phyloP scores from a whole-genome alignment of 176 grass and related monocot genomes.

The Carex myosuroides region DNA sequence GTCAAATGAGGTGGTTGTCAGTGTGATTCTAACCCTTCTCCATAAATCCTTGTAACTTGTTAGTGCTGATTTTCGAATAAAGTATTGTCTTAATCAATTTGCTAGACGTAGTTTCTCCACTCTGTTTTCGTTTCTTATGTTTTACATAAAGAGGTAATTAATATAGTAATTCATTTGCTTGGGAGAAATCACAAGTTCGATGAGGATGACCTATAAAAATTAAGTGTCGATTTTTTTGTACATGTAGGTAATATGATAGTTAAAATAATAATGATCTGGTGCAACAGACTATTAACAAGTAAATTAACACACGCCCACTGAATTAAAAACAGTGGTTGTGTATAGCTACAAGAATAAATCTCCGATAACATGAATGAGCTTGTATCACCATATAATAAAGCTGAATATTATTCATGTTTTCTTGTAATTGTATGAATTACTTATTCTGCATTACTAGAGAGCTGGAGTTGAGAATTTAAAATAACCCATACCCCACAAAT shows the following conservation, averaged over 20 bases:
- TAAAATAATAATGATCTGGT: not conserved
- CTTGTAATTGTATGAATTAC: not conserved
- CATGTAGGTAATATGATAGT: not conserved
- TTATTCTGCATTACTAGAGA: not conserved
- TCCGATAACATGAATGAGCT: not conserved
- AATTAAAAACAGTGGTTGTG: not conserved
- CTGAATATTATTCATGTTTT: not conserved
- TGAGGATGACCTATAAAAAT: too few species aligned
- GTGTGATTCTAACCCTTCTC: too few species aligned
- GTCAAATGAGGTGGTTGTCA: too few species aligned
- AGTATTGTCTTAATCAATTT: too few species aligned
- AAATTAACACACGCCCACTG: not conserved
- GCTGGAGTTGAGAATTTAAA: not conserved
- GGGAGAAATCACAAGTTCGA: not conserved
- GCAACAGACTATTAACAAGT: not conserved
- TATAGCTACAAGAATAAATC: not conserved
- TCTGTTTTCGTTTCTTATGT: not conserved
- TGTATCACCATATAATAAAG: not conserved
- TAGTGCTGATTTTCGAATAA: too few species aligned
- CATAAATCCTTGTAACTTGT: too few species aligned
- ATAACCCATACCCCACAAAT: conserved; percentile 8
- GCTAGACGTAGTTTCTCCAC: not conserved
- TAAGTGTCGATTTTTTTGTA: too few species aligned
- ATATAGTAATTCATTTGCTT: not conserved
- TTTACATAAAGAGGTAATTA: not conserved